These are phyloP conservation scores for Boletus nobilissimus DNA, from an alignment of 1,284 basidiomycete species.

Conservation along the genomic window DNA sequence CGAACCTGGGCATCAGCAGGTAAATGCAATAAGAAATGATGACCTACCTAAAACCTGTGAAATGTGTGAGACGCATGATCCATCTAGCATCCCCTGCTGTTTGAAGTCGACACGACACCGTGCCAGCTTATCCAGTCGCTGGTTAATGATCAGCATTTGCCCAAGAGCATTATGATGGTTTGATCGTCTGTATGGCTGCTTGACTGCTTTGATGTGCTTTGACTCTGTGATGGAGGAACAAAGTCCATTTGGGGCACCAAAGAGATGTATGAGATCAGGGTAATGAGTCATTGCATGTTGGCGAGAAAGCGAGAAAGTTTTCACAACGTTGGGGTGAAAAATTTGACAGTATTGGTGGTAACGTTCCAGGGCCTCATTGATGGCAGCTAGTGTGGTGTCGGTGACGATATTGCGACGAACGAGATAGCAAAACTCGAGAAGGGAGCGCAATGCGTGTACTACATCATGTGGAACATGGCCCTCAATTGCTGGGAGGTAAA, in stretches of 20 bases:
- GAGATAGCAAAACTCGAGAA: slow-evolving; percentile 3
- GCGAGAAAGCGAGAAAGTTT: neutral
- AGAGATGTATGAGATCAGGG: neutral
- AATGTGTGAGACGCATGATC: neutral
- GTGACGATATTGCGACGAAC: neutral
- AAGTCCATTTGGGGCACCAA: neutral
- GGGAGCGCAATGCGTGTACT: neutral
- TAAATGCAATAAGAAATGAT: neutral
- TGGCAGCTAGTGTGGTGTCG: neutral
- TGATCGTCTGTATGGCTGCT: neutral
- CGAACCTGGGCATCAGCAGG: neutral
- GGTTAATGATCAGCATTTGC: neutral
- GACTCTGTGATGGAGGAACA: slow-evolving; percentile 2
- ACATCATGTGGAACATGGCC: neutral
- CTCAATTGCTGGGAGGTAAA: neutral
- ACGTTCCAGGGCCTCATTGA: neutral
- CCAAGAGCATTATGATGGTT: neutral
- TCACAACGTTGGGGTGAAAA: neutral
- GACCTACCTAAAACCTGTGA: neutral
- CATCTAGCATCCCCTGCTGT: neutral
- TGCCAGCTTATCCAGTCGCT: neutral
- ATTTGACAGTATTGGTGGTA: neutral
- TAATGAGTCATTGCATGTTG: neutral
- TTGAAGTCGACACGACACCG: neutral
- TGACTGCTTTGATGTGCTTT: slow-evolving; percentile 8